Base-by-base conservation (phyloP, 805 yeast genomes). In the Lachancea lanzarotensis region DNA sequence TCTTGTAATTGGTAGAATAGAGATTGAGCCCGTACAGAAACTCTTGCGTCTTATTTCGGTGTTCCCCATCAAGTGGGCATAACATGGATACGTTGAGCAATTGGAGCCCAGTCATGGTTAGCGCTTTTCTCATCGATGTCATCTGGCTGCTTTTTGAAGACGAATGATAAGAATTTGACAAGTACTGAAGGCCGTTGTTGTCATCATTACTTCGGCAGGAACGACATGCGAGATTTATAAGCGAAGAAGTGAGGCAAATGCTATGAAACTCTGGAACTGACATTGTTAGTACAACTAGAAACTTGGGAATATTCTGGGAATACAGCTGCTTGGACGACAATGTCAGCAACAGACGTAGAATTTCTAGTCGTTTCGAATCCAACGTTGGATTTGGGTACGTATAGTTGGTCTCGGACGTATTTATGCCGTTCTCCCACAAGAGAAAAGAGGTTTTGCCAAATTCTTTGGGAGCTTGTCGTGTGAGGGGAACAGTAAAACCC, bases 361-460 rank as follows among this genome's bases (percentile, higher is more conserved):
- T 66, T 55, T 85, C 95, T 4, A 81, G 65, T 53, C 95, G 74
- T 57, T 84, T 79, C 20, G 78, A 59, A 52, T 84, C 90, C 34
- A 78, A 56, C 18, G 68, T 65, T 1, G 74, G 65, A 15, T 57
- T 65, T 37, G 68, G 76, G 30, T 43, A 54, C 31, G 52, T 48
- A 52, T 54, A 67, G 43, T 45, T 19, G 48, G 60, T 39, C 45
- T 64, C 67, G 45, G 62, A 54, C 2, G 68, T 59, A 2, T 87
- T 90, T 27, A 89, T 72, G 5, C 96, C 96, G 3, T 84, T 78
- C 53, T 85, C 95, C 96, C 96, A 89, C 1, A 83, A 69, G n/a
- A 56, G 46, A 33, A 53, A 57, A 2, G 66, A 58, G 27, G 47
- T 51, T 2, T 59, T 48, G 13, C 69, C 71, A 2, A 57, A 19